Conservation (phyloP, 2,329 filamentous ascomycete species). For the Fusarium haematococcum region DNA sequence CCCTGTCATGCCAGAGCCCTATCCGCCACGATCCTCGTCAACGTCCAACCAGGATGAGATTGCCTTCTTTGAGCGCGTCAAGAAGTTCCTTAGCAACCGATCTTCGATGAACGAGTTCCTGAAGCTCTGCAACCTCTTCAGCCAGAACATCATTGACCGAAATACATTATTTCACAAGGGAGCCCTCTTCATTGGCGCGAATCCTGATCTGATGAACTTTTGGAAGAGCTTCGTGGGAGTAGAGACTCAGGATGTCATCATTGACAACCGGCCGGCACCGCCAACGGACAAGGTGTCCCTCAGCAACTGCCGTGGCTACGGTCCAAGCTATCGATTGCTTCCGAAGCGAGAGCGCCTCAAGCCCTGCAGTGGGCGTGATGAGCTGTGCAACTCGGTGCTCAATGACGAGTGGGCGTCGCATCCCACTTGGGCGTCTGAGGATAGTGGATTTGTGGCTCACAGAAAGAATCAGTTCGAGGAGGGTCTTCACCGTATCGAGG, state of each 20-base stretch:
- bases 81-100: slow-evolving; percentile 95
- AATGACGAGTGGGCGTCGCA: slow-evolving; percentile 99
- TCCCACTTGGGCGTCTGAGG: slow-evolving; percentile 98
- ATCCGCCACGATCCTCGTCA: slow-evolving; percentile 79
- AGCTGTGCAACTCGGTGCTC: slow-evolving; percentile 91
- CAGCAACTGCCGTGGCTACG: slow-evolving; percentile 94
- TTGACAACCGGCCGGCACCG: slow-evolving; percentile 81
- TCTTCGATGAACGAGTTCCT: slow-evolving; percentile 94
- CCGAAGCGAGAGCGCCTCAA: slow-evolving; percentile 92
- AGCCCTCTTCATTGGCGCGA: slow-evolving; percentile 86
- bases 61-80: slow-evolving; percentile 94
- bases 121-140: slow-evolving; percentile 96
- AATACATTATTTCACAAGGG: slow-evolving; percentile 86
- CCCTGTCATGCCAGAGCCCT: slow-evolving; percentile 86
- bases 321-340: slow-evolving; percentile 92
- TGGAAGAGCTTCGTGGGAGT: slow-evolving; percentile 88
- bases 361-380: slow-evolving; percentile 92
- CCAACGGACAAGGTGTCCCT: slow-evolving; percentile 88
- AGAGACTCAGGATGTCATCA: slow-evolving; percentile 79
- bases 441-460: slow-evolving; percentile 97
- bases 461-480: slow-evolving; percentile 97
- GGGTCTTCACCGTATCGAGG: slow-evolving; percentile 93
- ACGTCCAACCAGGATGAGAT: slow-evolving; percentile 88
- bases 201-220: slow-evolving; percentile 87
- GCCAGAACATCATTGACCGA: slow-evolving; percentile 90